Evolutionary conservation across 495 filamentous ascomycete genomes (phyloP).

Genomic region (Podospora sp.): DNA sequence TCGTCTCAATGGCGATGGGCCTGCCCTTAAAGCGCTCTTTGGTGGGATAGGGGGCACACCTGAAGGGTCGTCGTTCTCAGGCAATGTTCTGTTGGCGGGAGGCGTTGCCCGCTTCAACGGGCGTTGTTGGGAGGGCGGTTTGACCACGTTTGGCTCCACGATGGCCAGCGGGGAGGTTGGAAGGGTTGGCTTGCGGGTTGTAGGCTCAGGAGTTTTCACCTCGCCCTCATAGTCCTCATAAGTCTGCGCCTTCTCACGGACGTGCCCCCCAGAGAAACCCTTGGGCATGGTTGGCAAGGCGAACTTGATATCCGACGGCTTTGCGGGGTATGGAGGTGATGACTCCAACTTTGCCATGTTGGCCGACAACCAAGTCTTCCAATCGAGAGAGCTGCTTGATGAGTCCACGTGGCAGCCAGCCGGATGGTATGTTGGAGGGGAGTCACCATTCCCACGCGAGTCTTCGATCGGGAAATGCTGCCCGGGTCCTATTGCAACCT

Average conservation of each 20-base stretch:
- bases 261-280: slow-evolving; percentile 46
- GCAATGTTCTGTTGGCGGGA: slow-evolving; percentile 11
- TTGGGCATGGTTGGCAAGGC: slow-evolving; percentile 43
- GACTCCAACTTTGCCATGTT: slow-evolving; percentile 54
- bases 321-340: slow-evolving; percentile 30
- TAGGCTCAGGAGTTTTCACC: slow-evolving; percentile 16
- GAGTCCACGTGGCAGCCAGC: slow-evolving; percentile 40
- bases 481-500: slow-evolving; percentile 5
- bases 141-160: slow-evolving; percentile 34
- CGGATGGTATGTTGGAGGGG: slow-evolving; percentile 22
- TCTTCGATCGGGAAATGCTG: neutral
- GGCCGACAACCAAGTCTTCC: slow-evolving; percentile 57
- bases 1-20: slow-evolving; percentile 28
- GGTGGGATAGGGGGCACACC: slow-evolving; percentile 31
- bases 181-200: slow-evolving; percentile 26
- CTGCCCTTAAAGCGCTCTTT: slow-evolving; percentile 29
- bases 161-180: slow-evolving; percentile 26
- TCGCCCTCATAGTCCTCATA: slow-evolving; percentile 47
- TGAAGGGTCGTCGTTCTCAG: slow-evolving; percentile 24
- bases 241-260: slow-evolving; percentile 64
- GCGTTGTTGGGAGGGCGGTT: slow-evolving; percentile 21
- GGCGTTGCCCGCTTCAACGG: slow-evolving; percentile 25
- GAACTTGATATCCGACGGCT: slow-evolving; percentile 37
- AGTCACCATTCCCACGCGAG: neutral
- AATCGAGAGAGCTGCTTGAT: slow-evolving; percentile 52